These are phyloP conservation scores for Solanum rostratum DNA, from an alignment of 257 asterid species.

Conservation along the genomic window DNA sequence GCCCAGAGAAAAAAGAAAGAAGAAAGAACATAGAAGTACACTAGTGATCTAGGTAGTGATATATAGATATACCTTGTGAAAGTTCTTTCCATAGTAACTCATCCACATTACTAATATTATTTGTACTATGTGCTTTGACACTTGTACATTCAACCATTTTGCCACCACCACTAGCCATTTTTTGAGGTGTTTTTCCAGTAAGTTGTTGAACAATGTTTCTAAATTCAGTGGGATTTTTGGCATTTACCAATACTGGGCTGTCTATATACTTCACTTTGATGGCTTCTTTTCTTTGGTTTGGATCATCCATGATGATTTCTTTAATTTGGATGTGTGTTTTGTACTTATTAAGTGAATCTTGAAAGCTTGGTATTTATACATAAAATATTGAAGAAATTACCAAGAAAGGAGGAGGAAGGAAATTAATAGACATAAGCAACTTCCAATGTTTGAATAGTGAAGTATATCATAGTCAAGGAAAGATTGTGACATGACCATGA, in stretches of 20 bases:
- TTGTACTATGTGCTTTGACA: not conserved
- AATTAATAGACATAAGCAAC: not conserved
- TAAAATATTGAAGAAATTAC: not conserved
- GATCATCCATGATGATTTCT: not conserved
- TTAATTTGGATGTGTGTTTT: not conserved
- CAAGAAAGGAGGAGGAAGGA: not conserved
- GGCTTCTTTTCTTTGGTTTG: conserved; percentile 3
- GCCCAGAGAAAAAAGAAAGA: not conserved
- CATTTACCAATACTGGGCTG: conserved; percentile 17
- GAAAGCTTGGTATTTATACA: not conserved
- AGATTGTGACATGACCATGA: not conserved
- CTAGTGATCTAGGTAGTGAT: not conserved
- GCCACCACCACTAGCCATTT: not conserved
- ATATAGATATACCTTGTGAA: not conserved
- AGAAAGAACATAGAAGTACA: not conserved
- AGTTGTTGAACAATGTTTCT: conserved; percentile 24
- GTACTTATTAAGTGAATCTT: not conserved
- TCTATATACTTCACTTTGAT: conserved; percentile 21
- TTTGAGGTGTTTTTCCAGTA: conserved; percentile 13
- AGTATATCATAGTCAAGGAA: not conserved
- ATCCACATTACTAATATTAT: not conserved
- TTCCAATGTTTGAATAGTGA: not conserved
- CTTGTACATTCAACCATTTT: not conserved
- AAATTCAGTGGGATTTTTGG: conserved; percentile 18
- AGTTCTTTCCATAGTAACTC: not conserved